Evolutionary conservation across 1,284 basidiomycete genomes (phyloP).

Genomic region (Neolentinus lepideus): DNA sequence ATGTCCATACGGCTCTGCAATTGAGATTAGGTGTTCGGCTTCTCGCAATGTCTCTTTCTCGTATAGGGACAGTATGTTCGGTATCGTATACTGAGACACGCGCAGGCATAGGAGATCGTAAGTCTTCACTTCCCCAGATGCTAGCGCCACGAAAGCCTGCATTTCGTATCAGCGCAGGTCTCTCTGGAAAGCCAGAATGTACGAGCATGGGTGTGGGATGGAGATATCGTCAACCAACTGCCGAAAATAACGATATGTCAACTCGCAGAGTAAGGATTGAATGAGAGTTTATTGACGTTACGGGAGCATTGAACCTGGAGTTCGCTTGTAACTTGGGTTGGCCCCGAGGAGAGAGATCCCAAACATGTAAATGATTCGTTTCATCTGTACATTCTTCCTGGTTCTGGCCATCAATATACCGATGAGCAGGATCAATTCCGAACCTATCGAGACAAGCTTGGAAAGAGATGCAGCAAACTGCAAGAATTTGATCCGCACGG

Average conservation of each 20-base stretch:
- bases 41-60: slow-evolving; percentile 55
- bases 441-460: slow-evolving; percentile 61
- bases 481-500: slow-evolving; percentile 49
- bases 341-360: slow-evolving; percentile 53
- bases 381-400: slow-evolving; percentile 37
- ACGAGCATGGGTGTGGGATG: slow-evolving; percentile 73
- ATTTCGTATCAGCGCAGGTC: slow-evolving; percentile 2
- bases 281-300: slow-evolving; percentile 30
- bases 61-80: slow-evolving; percentile 72
- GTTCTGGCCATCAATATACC: not conserved
- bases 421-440: slow-evolving; percentile 12
- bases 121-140: slow-evolving; percentile 54
- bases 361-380: slow-evolving; percentile 60
- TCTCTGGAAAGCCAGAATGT: slow-evolving; percentile 12
- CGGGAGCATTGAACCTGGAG: slow-evolving; percentile 39
- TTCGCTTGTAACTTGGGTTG: slow-evolving; percentile 47
- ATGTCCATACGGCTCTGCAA: slow-evolving; percentile 5
- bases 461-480: slow-evolving; percentile 52
- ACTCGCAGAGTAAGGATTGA: not conserved
- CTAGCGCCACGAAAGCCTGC: slow-evolving; percentile 54
- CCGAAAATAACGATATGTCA: slow-evolving; percentile 2
- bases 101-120: slow-evolving; percentile 65
- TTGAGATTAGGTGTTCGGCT: slow-evolving; percentile 19
- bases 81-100: slow-evolving; percentile 59
- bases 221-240: slow-evolving; percentile 59